Evolutionary conservation across 2,329 filamentous ascomycete species (phyloP).

Genomic region (Aspergillus ochraceoroseus): DNA sequence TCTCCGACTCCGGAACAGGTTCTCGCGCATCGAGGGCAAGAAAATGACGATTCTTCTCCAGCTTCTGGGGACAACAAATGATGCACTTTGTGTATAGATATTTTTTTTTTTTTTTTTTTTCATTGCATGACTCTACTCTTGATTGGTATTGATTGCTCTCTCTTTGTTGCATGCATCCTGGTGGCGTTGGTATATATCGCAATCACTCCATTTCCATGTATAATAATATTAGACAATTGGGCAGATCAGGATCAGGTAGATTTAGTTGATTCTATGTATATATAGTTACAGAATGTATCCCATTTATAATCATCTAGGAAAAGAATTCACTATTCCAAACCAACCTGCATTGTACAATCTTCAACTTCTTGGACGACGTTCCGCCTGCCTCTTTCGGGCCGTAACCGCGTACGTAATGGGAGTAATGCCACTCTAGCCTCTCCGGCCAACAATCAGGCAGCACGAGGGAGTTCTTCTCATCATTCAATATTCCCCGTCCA

Average conservation of each 20-base stretch:
- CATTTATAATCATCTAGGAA: not conserved
- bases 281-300: conserved; percentile 1
- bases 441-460: conserved; percentile 19
- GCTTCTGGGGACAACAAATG: no score
- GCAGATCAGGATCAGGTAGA: not conserved
- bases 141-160: not conserved
- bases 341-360: no score
- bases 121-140: no score
- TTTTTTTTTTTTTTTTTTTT: no score
- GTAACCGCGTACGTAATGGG: conserved; percentile 30
- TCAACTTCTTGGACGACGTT: conserved; percentile 5
- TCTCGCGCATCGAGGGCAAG: conserved; percentile 16
- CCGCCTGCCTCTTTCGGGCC: conserved; percentile 24
- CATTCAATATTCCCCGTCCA: conserved; percentile 7
- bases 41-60: no score
- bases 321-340: not conserved
- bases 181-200: conserved; percentile 3
- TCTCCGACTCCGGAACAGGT: conserved; percentile 26
- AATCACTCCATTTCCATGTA: conserved; percentile 2
- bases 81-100: no score
- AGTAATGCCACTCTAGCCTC: conserved; percentile 39
- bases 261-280: not conserved
- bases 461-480: conserved; percentile 14
- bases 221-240: not conserved
- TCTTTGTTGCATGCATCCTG: not conserved